phyloP scores from a whole-genome alignment of 1,284 basidiomycete genomes.

The Papiliotrema flavescens region DNA sequence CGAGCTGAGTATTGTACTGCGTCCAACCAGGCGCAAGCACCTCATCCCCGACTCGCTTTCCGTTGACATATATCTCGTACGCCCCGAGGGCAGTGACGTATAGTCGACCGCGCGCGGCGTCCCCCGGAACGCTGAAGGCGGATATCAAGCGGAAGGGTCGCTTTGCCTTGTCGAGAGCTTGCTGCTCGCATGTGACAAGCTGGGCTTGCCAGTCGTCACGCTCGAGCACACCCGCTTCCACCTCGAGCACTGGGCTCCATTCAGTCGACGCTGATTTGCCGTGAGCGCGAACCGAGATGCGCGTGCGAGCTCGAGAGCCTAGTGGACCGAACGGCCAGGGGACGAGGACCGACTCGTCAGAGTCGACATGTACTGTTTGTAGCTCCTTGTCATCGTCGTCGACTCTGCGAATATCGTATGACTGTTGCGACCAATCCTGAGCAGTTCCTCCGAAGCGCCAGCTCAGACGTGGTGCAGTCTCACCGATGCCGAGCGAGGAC shows the following conservation, averaged over 20 bases:
- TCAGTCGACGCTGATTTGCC: slow-evolving; percentile 13
- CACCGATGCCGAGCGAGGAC: slow-evolving; percentile 4
- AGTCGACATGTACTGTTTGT: slow-evolving; percentile 11
- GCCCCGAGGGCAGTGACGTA: slow-evolving; percentile 42
- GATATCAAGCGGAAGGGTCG: slow-evolving; percentile 14
- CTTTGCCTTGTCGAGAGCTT: slow-evolving; percentile 16
- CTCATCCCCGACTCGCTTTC: slow-evolving; percentile 32
- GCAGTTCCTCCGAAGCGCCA: slow-evolving; percentile 26
- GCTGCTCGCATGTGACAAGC: background rate
- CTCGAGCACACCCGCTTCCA: slow-evolving; percentile 29
- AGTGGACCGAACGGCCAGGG: slow-evolving; percentile 2
- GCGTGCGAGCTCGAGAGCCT: background rate
- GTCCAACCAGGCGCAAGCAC: slow-evolving; percentile 43
- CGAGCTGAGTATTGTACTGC: slow-evolving; percentile 31
- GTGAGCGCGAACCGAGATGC: slow-evolving; percentile 13
- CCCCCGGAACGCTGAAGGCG: slow-evolving; percentile 16
- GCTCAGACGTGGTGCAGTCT: slow-evolving; percentile 20
- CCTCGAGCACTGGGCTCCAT: slow-evolving; percentile 7
- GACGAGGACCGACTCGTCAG: slow-evolving; percentile 8
- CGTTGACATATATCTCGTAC: slow-evolving; percentile 40
- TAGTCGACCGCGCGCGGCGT: slow-evolving; percentile 21
- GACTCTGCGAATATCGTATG: slow-evolving; percentile 20
- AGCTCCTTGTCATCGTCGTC: background rate
- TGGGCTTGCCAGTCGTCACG: slow-evolving; percentile 26
- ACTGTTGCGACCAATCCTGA: slow-evolving; percentile 22